Percentiles rank a stretch among this genome's conserved stretches.
These are phyloP conservation scores for Phytophthora idaei DNA, from an alignment of 352 stramenopile species.

Conservation along the genomic window DNA sequence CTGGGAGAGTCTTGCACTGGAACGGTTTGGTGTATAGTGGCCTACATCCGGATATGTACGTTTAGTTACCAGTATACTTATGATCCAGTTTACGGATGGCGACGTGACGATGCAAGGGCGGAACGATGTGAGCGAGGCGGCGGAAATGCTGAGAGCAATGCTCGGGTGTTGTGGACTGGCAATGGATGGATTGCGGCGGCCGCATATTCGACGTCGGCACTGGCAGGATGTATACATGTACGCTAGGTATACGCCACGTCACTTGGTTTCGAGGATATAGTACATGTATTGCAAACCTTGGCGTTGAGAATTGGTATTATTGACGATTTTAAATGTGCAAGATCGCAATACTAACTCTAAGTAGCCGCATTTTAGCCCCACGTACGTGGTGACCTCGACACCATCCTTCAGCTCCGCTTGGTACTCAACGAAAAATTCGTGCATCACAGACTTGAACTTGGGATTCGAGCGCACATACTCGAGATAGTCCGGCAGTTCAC, in stretches of 20 bases:
- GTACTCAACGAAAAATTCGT: slow-evolving; percentile 38
- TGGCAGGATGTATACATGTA: background rate
- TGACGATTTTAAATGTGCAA: too few species aligned
- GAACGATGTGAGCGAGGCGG: slow-evolving; percentile 6
- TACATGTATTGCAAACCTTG: too few species aligned
- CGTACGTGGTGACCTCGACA: slow-evolving; percentile 34
- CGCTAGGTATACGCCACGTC: slow-evolving; percentile 10
- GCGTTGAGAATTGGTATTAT: too few species aligned
- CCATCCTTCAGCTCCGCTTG: slow-evolving; percentile 33
- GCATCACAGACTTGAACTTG: slow-evolving; percentile 38
- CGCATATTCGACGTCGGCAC: background rate
- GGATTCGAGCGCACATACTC: slow-evolving; percentile 37
- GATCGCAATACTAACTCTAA: too few species aligned
- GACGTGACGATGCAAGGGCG: slow-evolving; percentile 25
- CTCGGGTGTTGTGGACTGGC: background rate
- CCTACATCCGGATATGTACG: background rate
- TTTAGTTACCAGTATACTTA: background rate
- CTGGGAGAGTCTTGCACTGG: slow-evolving; percentile 10
- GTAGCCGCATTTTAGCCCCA: slow-evolving; percentile 7
- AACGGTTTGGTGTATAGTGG: slow-evolving; percentile 1
- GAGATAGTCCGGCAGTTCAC: slow-evolving; percentile 32
- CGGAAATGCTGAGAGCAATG: background rate
- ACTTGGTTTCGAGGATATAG: background rate
- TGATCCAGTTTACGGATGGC: slow-evolving; percentile 1
- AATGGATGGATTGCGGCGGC: background rate